Percentiles rank a stretch among this genome's conserved stretches.
phyloP scores from a whole-genome alignment of 2,329 filamentous ascomycete species.

The Beauveria brongniartii region DNA sequence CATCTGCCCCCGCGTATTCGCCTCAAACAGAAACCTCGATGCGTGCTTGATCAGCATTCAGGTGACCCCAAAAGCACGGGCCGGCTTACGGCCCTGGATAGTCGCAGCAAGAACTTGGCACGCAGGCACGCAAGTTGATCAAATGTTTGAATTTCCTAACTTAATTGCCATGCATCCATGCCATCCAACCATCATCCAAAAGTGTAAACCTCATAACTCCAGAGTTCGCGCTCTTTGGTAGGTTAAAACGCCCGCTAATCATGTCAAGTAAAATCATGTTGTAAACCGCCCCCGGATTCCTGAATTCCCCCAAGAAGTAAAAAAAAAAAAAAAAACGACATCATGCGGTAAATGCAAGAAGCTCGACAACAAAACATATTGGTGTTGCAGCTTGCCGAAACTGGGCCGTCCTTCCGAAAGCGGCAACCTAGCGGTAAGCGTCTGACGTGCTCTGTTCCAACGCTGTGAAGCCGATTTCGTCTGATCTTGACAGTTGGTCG shows the following conservation, averaged over 20 bases:
- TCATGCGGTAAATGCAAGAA: no score
- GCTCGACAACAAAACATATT: not conserved
- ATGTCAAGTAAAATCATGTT: not conserved
- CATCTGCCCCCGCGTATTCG: no score
- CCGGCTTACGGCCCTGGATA: not conserved
- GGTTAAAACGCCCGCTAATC: conserved; percentile 7
- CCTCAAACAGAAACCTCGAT: not conserved
- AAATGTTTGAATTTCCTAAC: no score
- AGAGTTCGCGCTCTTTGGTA: not conserved
- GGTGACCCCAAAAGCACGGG: not conserved
- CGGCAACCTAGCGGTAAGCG: not conserved
- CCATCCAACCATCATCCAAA: not conserved
- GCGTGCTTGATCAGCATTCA: not conserved
- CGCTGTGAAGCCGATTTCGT: not conserved
- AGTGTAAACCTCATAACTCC: not conserved
- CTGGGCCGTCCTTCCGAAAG: not conserved
- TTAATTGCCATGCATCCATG: no score
- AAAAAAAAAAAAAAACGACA: not conserved
- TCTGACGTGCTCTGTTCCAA: not conserved
- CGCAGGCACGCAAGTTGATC: not conserved
- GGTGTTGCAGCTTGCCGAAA: not conserved
- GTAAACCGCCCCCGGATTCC: not conserved
- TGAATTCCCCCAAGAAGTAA: not conserved
- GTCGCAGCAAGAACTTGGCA: not conserved
- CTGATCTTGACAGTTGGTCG: no score